Conservation (phyloP, 2,329 filamentous ascomycete genomes). For the Aspergillus aculeatinus region DNA sequence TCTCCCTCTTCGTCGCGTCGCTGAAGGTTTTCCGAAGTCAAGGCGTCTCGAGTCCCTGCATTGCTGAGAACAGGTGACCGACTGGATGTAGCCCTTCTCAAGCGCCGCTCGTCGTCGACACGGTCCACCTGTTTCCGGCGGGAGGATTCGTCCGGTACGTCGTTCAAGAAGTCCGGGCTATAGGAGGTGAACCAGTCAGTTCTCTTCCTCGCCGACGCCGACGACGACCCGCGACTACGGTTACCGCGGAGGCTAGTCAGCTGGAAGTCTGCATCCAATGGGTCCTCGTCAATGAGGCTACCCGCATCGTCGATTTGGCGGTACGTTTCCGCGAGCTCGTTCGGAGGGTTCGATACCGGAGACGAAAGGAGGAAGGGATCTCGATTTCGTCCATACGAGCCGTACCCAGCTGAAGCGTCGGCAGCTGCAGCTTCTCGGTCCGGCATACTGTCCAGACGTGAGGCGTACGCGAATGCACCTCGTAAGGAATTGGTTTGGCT, state of each 20-base stretch:
- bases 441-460: conserved; percentile 28
- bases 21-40: conserved; percentile 40
- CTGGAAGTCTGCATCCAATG: conserved; percentile 30
- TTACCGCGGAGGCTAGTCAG: conserved; percentile 12
- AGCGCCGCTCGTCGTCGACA: conserved; percentile 39
- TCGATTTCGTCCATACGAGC: conserved; percentile 31
- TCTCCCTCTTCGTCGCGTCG: conserved; percentile 35
- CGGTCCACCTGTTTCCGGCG: conserved; percentile 37
- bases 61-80: conserved; percentile 42
- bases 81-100: conserved; percentile 39
- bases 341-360: conserved; percentile 40
- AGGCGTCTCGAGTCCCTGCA: conserved; percentile 26
- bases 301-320: conserved; percentile 41
- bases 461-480: conserved; percentile 40
- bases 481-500: conserved; percentile 40
- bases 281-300: conserved; percentile 35
- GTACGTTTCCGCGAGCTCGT: conserved; percentile 41
- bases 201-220: conserved; percentile 23
- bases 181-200: conserved; percentile 24
- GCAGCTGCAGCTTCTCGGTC: conserved; percentile 23
- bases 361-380: conserved; percentile 27
- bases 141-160: conserved; percentile 33
- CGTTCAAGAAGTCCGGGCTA: conserved; percentile 36
- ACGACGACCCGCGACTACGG: conserved; percentile 25
- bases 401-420: conserved; percentile 18